phyloP scores from a whole-genome alignment of 495 filamentous ascomycete genomes.

The Massariosphaeria phaeospora region DNA sequence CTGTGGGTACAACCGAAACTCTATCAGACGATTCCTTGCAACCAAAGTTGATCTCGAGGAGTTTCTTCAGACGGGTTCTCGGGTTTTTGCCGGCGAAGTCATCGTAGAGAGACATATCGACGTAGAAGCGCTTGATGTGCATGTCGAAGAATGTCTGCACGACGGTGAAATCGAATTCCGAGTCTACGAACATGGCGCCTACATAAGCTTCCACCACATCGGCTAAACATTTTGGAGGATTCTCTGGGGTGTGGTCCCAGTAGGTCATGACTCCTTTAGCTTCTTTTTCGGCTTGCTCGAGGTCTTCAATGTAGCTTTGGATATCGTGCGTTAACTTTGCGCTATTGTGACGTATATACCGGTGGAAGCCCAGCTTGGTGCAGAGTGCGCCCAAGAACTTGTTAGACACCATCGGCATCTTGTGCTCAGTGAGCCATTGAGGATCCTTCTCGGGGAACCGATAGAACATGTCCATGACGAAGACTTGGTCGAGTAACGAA shows the following conservation, averaged over 20 bases:
- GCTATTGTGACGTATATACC: conserved; percentile 61
- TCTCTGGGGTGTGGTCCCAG: conserved; percentile 59
- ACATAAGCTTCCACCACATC: conserved; percentile 89
- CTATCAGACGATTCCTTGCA: conserved; percentile 51
- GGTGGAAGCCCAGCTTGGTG: conserved; percentile 71
- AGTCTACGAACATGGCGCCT: conserved; percentile 89
- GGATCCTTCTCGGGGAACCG: conserved; percentile 75
- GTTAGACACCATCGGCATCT: conserved; percentile 99
- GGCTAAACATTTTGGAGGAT: conserved; percentile 79
- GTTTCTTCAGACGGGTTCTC: conserved; percentile 53
- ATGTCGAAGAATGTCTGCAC: conserved; percentile 72
- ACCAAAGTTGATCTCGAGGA: conserved; percentile 48
- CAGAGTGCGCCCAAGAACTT: conserved; percentile 83
- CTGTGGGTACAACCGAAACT: conserved; percentile 43
- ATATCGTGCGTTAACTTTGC: conserved; percentile 58
- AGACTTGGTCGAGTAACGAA: conserved; percentile 81
- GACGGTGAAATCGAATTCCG: conserved; percentile 66
- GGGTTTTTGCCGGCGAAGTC: conserved; percentile 86
- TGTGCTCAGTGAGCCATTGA: conserved; percentile 98
- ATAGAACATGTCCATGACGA: conserved; percentile 73
- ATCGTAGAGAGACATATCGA: conserved; percentile 85
- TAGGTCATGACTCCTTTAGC: conserved; percentile 63
- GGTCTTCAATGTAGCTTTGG: conserved; percentile 61
- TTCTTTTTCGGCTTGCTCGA: conserved; percentile 53
- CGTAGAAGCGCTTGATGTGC: conserved; percentile 72